A percentile compares a stretch with the other conserved stretches of the same genome.
Evolutionary conservation across 164 flowering plant species (phyloP).

Genomic region (Vitis labrusca): DNA sequence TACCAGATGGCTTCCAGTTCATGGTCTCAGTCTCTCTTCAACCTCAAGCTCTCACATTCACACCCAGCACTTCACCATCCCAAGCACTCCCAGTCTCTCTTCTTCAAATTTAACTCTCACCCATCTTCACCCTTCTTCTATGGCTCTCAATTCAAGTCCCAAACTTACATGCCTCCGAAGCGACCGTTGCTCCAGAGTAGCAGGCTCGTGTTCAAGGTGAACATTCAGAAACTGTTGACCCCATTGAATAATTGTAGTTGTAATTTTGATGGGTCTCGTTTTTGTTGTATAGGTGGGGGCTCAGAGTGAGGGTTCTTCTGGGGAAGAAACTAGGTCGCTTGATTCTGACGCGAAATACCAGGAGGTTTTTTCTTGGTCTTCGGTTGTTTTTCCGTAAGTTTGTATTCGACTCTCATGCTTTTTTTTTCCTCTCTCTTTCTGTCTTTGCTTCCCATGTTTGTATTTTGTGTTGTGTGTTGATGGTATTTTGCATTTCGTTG

Average conservation of each 20-base stretch:
- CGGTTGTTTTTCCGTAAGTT: slow-evolving; percentile 76
- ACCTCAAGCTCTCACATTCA: slow-evolving; percentile 11
- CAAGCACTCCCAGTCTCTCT: slow-evolving; percentile 13
- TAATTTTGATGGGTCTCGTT: not conserved
- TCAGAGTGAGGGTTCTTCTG: slow-evolving; percentile 28
- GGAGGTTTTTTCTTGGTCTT: slow-evolving; percentile 71
- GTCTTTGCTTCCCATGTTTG: not conserved
- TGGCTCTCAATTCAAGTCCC: not conserved
- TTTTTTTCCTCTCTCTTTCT: not conserved
- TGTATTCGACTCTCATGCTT: not conserved
- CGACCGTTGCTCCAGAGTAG: not conserved
- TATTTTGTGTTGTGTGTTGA: not conserved
- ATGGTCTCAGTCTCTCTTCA: slow-evolving; percentile 19
- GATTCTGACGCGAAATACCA: slow-evolving; percentile 32
- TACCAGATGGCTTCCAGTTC: slow-evolving; percentile 29
- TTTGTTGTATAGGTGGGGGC: slow-evolving; percentile 33
- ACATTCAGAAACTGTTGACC: not conserved
- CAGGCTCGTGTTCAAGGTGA: slow-evolving; percentile 15
- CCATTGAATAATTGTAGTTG: not conserved
- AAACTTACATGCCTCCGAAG: not conserved
- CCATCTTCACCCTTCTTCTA: not conserved
- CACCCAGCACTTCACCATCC: slow-evolving; percentile 3
- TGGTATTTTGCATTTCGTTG: too few species aligned
- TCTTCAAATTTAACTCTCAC: slow-evolving; percentile 1
- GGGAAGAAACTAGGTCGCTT: slow-evolving; percentile 33